Percentiles rank a stretch among this genome's conserved stretches.
Conservation (phyloP, 306 rosid species). For the Boehmeria nivea region DNA sequence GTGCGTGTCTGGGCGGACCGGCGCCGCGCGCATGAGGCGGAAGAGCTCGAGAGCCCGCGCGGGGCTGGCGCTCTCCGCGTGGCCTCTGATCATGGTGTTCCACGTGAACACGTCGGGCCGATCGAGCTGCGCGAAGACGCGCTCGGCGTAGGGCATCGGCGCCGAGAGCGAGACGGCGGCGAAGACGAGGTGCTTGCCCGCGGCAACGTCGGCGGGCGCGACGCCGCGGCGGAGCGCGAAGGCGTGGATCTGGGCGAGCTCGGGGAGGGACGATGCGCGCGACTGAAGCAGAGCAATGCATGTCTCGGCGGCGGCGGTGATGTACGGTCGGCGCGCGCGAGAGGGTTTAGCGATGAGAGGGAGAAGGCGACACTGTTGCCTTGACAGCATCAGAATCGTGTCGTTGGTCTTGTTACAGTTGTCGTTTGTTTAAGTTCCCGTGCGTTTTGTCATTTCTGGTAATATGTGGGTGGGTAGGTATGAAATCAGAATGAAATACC, state of each 20-base stretch:
- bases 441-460: too few species aligned
- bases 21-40: conserved; percentile 23
- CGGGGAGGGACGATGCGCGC: conserved; percentile 27
- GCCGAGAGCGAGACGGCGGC: conserved; percentile 30
- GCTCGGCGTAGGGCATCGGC: conserved; percentile 28
- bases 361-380: background rate
- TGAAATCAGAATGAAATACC: too few species aligned
- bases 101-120: conserved; percentile 34
- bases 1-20: conserved; percentile 30
- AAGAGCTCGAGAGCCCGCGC: conserved; percentile 23
- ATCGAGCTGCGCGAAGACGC: conserved; percentile 23
- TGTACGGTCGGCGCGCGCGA: background rate
- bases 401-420: background rate
- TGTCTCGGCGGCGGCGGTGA: conserved; percentile 9
- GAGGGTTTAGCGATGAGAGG: conserved; percentile 1
- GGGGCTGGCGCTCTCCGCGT: conserved; percentile 32
- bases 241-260: conserved; percentile 37
- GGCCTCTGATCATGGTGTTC: conserved; percentile 44
- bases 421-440: background rate
- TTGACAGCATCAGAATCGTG: conserved; percentile 25
- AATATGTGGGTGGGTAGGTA: too few species aligned
- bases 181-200: conserved; percentile 42
- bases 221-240: conserved; percentile 39
- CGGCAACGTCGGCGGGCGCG: conserved; percentile 19
- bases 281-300: conserved; percentile 34